Evolutionary conservation across 257 asterid species (phyloP).

Genomic region (Gentiana macrophylla): DNA sequence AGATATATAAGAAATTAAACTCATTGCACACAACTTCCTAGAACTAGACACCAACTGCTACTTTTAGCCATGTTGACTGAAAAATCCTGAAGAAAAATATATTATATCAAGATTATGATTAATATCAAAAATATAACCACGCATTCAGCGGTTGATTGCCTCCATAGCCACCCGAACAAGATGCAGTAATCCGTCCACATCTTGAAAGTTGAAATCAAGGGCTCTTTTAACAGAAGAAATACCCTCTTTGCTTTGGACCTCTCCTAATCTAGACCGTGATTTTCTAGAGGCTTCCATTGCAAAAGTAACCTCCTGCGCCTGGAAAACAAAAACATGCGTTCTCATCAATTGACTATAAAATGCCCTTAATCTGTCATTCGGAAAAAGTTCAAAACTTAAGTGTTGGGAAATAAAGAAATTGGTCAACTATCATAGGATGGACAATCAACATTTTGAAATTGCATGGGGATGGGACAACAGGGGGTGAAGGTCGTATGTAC

Average conservation of each 20-base stretch:
- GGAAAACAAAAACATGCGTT: slow-evolving; percentile 7
- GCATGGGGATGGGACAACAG: too few species aligned
- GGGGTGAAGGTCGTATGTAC: not conserved
- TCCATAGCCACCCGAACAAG: slow-evolving; percentile 90
- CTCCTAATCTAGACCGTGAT: slow-evolving; percentile 57
- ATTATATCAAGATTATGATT: slow-evolving; percentile 13
- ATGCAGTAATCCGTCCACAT: slow-evolving; percentile 69
- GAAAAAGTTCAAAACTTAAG: not conserved
- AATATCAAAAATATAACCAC: slow-evolving; percentile 6
- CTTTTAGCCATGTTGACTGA: slow-evolving; percentile 11
- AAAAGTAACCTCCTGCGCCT: slow-evolving; percentile 75
- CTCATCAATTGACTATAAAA: not conserved
- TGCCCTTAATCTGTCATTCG: not conserved
- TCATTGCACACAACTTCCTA: slow-evolving; percentile 16
- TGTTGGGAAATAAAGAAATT: not conserved
- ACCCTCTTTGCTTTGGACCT: slow-evolving; percentile 46
- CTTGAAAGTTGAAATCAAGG: slow-evolving; percentile 89
- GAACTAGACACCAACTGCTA: slow-evolving; percentile 7
- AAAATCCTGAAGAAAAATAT: slow-evolving; percentile 11
- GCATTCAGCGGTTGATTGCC: slow-evolving; percentile 44
- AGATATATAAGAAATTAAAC: slow-evolving; percentile 21
- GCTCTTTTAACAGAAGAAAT: slow-evolving; percentile 60
- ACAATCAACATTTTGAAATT: too few species aligned
- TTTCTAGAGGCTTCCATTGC: slow-evolving; percentile 98
- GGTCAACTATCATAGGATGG: too few species aligned